These are phyloP conservation scores for Dactylorhiza incarnata DNA, from an alignment of 106 monocot genomes.

Conservation along the genomic window DNA sequence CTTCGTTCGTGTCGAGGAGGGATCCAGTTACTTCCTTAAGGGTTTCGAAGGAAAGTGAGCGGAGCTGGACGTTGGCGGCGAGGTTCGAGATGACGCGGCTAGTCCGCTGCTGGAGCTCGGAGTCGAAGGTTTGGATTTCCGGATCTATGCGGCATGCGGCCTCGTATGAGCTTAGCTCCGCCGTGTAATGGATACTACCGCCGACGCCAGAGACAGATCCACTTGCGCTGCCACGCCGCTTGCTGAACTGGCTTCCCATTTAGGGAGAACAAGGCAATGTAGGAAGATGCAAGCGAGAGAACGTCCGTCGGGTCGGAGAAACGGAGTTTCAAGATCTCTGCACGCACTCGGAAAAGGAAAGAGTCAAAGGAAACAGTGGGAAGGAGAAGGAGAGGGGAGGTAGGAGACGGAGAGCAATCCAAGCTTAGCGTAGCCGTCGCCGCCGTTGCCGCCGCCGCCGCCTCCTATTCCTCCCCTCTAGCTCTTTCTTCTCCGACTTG, in stretches of 20 bases:
- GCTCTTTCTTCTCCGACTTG: too few relatives aligned
- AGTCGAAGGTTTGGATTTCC: constrained; percentile 56
- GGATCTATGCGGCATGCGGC: constrained; percentile 67
- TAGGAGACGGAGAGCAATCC: too few relatives aligned
- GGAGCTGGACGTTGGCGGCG: constrained; percentile 54
- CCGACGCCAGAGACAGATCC: not conserved
- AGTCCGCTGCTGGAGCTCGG: constrained; percentile 64
- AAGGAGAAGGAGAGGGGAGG: too few relatives aligned
- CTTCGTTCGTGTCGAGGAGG: constrained; percentile 90
- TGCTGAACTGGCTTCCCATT: constrained; percentile 49
- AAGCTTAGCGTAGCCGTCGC: too few relatives aligned
- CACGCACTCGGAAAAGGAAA: too few relatives aligned
- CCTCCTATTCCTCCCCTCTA: too few relatives aligned
- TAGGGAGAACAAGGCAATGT: not conserved
- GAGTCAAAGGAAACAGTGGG: too few relatives aligned
- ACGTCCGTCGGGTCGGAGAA: too few relatives aligned
- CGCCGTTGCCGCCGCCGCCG: too few relatives aligned
- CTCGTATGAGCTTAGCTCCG: constrained; percentile 65
- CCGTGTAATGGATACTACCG: constrained; percentile 8
- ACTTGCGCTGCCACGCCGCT: constrained; percentile 9
- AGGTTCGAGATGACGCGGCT: constrained; percentile 70
- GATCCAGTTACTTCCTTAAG: constrained; percentile 71
- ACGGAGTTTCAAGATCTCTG: too few relatives aligned
- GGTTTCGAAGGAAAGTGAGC: constrained; percentile 64
- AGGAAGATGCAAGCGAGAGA: too few relatives aligned